phyloP scores from a whole-genome alignment of 768 basidiomycete genomes.

The Pleurotus salmoneostramineus region DNA sequence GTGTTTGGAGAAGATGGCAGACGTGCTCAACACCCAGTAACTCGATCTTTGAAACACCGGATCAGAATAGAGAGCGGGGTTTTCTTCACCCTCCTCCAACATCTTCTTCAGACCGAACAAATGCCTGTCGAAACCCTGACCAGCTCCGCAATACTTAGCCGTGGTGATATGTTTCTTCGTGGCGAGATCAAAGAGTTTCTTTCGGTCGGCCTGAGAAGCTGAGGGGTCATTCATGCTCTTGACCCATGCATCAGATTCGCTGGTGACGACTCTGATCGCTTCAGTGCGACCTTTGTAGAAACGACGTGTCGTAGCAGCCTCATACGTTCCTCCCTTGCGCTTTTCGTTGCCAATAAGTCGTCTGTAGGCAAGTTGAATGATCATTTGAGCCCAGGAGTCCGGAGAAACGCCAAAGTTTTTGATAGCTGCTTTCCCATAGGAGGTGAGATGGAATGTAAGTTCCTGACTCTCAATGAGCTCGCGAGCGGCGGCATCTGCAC shows the following conservation, averaged over 20 bases:
- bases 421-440: conserved; percentile 83
- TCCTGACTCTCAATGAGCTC: conserved; percentile 62
- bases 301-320: conserved; percentile 86
- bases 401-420: conserved; percentile 88
- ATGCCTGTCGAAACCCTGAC: conserved; percentile 83
- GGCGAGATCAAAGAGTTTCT: conserved; percentile 54
- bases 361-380: conserved; percentile 85
- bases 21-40: conserved; percentile 89
- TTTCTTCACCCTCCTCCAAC: conserved; percentile 53
- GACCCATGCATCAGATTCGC: conserved; percentile 77
- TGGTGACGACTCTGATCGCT: conserved; percentile 81
- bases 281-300: conserved; percentile 92
- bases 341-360: conserved; percentile 55
- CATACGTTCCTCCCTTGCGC: conserved; percentile 80
- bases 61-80: conserved; percentile 74
- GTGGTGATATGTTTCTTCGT: conserved; percentile 58
- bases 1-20: conserved; percentile 82
- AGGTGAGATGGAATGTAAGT: conserved; percentile 58
- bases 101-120: conserved; percentile 78
- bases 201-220: conserved; percentile 37
- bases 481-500: conserved; percentile 50
- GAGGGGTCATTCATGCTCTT: conserved; percentile 60
- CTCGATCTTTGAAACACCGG: conserved; percentile 68
- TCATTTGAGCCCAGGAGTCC: conserved; percentile 92
- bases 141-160: conserved; percentile 64